Evolutionary conservation across 192 early-diverging fungal genomes (phyloP), one percentile per base, ranked within the genome.

Genomic region (Entophlyctis luteolus): DNA sequence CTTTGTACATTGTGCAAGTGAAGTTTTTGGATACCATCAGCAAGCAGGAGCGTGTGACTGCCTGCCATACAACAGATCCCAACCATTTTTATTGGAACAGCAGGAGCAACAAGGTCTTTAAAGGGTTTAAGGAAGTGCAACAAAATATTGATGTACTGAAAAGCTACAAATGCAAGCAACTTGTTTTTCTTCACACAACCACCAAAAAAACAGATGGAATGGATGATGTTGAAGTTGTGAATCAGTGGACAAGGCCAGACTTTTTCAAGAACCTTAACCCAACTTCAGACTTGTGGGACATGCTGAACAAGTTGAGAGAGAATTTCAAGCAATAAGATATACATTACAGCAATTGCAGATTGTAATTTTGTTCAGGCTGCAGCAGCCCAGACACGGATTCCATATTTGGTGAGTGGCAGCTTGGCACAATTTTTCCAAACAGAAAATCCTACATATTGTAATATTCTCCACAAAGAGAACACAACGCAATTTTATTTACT

Each of bases 1-100:
- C 53, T 4, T 27, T 73, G 4, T 65, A 73, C 48, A 66, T 73
- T 37, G 57, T 73, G 14, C 72, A 73, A 49, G 56, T 68, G 5
- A 73, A 73, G n/a, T 73, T 73, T 73, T 55, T 69, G 2, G 46
- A 73, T 29, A 48, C 36, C 8, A 73, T 73, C 27, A 55, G 48
- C 8, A 73, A 73, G 23, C 72, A 73, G 32, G 72, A 73, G 35
- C 28, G 45, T 12, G 69, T 48, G 20, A 49, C 63, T 72, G 72
- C 72, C n/a, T 73, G 70, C 48, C 29, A 73, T 48, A 73, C 72
- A 25, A 73, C 70, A 53, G 55, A 73, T 31, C 57, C 59, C 12
- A 27, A 74, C 25, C 46, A 6, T 25, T 73, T 73, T 37, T 73
- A 73, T 50, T 53, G 71, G 33, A 73, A 72, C 23, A 46, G 57